These are phyloP conservation scores for Rosa multiflora DNA, from an alignment of 306 rosid species.

Conservation along the genomic window DNA sequence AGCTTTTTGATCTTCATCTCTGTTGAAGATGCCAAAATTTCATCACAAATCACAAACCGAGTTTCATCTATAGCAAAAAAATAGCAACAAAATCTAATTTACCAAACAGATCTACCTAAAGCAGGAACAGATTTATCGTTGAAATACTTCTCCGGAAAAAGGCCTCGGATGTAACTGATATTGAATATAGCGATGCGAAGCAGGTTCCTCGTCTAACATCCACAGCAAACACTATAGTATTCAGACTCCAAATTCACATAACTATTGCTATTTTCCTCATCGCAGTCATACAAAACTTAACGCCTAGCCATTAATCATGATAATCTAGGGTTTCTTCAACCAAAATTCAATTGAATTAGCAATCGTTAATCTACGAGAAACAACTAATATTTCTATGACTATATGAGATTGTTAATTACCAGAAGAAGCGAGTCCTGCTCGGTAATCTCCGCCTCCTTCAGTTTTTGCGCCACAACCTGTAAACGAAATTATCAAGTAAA, in stretches of 20 bases:
- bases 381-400: not conserved
- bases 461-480: slow-evolving; percentile 85
- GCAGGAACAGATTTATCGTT: slow-evolving; percentile 93
- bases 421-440: slow-evolving; percentile 98
- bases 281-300: not conserved
- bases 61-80: slow-evolving; percentile 10
- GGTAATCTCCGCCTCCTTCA: slow-evolving; percentile 87
- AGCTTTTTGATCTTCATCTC: slow-evolving; percentile 97
- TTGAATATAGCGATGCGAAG: slow-evolving; percentile 94
- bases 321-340: not conserved
- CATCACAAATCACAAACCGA: slow-evolving; percentile 22
- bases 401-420: slow-evolving; percentile 40
- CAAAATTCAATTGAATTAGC: not conserved
- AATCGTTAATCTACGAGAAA: not conserved
- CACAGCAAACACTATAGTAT: slow-evolving; percentile 19
- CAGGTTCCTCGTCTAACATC: slow-evolving; percentile 81
- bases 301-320: slow-evolving; percentile 5
- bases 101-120: slow-evolving; percentile 50
- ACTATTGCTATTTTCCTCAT: not conserved
- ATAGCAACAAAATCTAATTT: not conserved
- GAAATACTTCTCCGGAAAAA: slow-evolving; percentile 93
- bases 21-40: slow-evolving; percentile 30
- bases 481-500: slow-evolving; percentile 8
- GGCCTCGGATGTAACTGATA: slow-evolving; percentile 94
- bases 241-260: slow-evolving; percentile 18